Base-by-base conservation (phyloP, 2,329 filamentous ascomycete genomes). In the Fusarium chuoi region DNA sequence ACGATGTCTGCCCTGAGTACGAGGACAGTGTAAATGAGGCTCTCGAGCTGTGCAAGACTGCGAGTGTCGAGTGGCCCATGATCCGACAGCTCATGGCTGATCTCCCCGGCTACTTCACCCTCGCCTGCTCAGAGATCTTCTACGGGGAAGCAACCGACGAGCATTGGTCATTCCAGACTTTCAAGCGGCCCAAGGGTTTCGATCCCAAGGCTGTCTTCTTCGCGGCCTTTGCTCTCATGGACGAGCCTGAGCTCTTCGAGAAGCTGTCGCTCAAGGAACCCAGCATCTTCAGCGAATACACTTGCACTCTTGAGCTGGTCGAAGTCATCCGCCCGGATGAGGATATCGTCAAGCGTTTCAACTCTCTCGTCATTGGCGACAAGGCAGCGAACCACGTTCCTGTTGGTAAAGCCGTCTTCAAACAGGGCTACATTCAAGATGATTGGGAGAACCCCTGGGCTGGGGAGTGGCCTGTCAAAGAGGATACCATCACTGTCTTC, bases 1-100 rank as follows among this genome's bases (percentile, higher is more conserved):
- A 98, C 78, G 89, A 93, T 42, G 96, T 97, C 22, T 98, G 95
- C 78, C 92, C 93, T 0, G 96, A 98, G 80, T 93, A 95, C 79
- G 85, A 82, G 0, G 84, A 87, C 2, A 89, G 96, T 71, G 86
- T 98, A 65, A 83, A 89, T 22, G 84, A 87, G 1, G 94, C 95
- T 0, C 85, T 92, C 13, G 80, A 81, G 3, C 80, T 96, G 35
- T 97, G 94, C 77, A 87, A 90, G 26, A 79, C 86, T 20, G 94
- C 93, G 3, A 86, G 89, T 7, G 78, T 84, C 4, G 94, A 98
- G 81, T 86, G 96, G 41, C 88, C 89, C 70, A 85, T 88, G 59
- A 85, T 91, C 41, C 82, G 86, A 11, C 79, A 87, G 35, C 83
- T 92, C 13, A 83, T 85, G 3, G 68, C 79, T 3, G 80, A 81